Evolutionary conservation across 108 stramenopile species (phyloP), one percentile per base, ranked within the genome.

Genomic region (Cylindrotheca closterium): DNA sequence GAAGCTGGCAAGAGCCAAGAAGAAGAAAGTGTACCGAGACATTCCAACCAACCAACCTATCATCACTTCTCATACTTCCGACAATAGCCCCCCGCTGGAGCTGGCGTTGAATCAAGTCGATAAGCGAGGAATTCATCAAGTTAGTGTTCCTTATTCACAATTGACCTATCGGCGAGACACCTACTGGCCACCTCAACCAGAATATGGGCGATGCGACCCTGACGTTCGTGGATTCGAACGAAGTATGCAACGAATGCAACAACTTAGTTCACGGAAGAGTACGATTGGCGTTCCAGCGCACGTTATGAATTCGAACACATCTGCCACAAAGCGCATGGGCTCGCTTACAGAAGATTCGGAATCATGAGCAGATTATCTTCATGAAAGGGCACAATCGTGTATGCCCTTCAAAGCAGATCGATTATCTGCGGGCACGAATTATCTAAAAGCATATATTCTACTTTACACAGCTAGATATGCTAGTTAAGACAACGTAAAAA

Each of bases 131-230:
- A 50, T 86, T 10, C 83, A 89, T 31, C 72, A 80, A 15, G 81
- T 85, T 21, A 62, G 71, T 0, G 75, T 89, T 37, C 88, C 88
- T 17, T 84, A 84, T 58, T 82, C 80, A 17, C 88, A 78, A 37
- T 59, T 89, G 18, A 77, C 75, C 49, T 77, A 81, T 19, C 63
- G 83, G 15, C 78, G 88, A 32, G 81, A 85, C 47, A 86, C 77
- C 52, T 84, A 89, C 65, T 89, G 88, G 88, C 88, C 88, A 34
- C 88, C 88, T 8, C 82, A 88, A 53, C 74, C 81, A 50, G 30
- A 60, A 32, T 81, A 68, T 52, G 54, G 75, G 12, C 27, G 52
- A 27, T 77, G 76, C 19, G 27, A 64, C 2, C 60, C 64, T 23
- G 33, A 82, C n/a, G 74, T 63, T n/a, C n/a, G n/a, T 28, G 22